Evolutionary conservation across 148 eudicot species (phyloP), one percentile per base, ranked within the genome.

Genomic region (Camellia lanceoleosa): DNA sequence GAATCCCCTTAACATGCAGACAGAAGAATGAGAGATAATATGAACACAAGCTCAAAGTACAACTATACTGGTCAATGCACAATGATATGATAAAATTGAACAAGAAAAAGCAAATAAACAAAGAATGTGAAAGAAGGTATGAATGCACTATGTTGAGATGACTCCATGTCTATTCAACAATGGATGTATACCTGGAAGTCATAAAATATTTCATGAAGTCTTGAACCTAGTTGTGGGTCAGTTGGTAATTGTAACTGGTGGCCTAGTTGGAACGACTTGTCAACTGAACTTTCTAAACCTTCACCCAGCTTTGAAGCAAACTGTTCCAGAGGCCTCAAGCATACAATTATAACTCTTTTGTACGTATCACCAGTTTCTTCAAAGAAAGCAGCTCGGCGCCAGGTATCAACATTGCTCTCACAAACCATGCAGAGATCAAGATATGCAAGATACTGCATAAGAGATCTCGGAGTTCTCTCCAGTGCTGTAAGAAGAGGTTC

Each of bases 291-390:
- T 19, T 83, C 84, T 59, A 88, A 82, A 81, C 90, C 86, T 89
- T 91, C 98, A 63, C 86, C 89, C 76, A 96, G 74, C 79, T 89
- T 87, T 42, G 78, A 81, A 62, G 92, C 85, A 72, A 96, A 83
- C 80, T 87, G 90, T 83, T 92, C 92, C 63, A 96, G 82, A 79
- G 99, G 99, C 84, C 81, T 85, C 85, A 93, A 78, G 92, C 95
- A 88, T 30, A 82, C 88, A 87, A 88, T 67, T 43, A 92, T 76
- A 74, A 93, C 92, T 86, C 91, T 90, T 88, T 86, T 96, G 85
- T 96, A 96, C 63, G 97, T 91, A 68, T 88, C 99, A 73, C 98
- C 97, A 78, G 90, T 92, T 86, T 96, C 98, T 80, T 94, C 98
- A 76, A 88, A 96, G 79, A 96, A 92, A 20, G 99, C 98, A 81